Conservation (phyloP, 371 early-diverging fungal genomes). For the Dinochytrium kinnereticum region DNA sequence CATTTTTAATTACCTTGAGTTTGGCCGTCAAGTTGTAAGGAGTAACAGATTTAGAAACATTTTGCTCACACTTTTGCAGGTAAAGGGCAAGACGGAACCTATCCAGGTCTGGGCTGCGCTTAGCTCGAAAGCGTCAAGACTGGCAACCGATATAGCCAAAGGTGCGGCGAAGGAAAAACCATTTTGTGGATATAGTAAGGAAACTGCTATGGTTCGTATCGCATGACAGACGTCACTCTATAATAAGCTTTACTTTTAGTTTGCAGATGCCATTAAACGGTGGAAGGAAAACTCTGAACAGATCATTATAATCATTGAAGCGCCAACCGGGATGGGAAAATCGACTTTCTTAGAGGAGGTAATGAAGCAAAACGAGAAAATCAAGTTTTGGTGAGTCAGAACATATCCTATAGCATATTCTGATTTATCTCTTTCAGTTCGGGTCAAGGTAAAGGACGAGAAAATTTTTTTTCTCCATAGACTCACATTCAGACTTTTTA, state of each 20-base stretch:
- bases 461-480: neutral
- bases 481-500: neutral
- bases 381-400: neutral
- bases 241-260: neutral
- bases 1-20: neutral
- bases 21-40: neutral
- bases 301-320: constrained; percentile 1
- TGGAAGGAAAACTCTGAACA: neutral
- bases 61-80: neutral
- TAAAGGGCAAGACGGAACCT: constrained; percentile 13
- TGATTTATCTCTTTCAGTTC: neutral
- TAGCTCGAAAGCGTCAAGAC: neutral
- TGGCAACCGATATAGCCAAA: neutral
- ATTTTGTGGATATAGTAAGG: neutral
- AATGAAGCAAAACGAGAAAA: neutral
- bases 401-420: neutral
- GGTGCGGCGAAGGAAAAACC: neutral
- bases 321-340: constrained; percentile 8
- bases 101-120: constrained; percentile 4
- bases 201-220: neutral
- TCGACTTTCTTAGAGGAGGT: neutral
- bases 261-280: neutral
- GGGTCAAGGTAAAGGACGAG: neutral
- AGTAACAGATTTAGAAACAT: too few relatives aligned
- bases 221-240: neutral